Base-by-base conservation (phyloP, 768 basidiomycete genomes). In the Kwoniella dejecticola region DNA sequence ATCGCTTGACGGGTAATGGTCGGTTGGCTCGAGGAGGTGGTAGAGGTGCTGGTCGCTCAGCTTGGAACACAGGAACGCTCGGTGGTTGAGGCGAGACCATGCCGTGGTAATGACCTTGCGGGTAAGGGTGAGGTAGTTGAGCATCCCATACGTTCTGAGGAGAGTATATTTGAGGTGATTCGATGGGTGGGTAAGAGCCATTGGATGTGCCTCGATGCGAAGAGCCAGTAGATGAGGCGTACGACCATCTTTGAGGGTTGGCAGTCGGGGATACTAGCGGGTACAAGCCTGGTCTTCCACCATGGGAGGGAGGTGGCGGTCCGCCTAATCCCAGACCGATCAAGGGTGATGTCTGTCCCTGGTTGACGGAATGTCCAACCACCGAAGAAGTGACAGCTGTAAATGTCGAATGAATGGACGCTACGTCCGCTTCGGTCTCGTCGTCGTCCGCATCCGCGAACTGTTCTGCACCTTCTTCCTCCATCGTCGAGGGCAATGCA, bases 361-460 rank as follows among this genome's bases (percentile, higher is more conserved):
- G 29, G 1, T 24, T 24, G 5, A 29, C 48, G 2, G 24, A 13
- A 42, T 42, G 41, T 19, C 41, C 41, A 13, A 42, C 11, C 19
- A 42, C 41, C 1, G 69, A 47, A 26, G 62, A 44, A 21, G 52
- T 55, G 33, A 66, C 40, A 33, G 63, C 50, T 12, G 52, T 57
- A 46, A 69, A 62, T 4, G 31, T 60, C 15, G 76, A 76, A 40
- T 75, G 70, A n/a, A 76, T 63, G 36, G 64, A 70, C 12, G 72
- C 71, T 5, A 74, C 65, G 24, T 62, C 60, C n/a, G 76, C 58
- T 54, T 79, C 79, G 19, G 76, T 74, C 50, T 76, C 65, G 57
- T 81, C 80, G 47, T 79, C 77, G 45, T 81, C 80, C 11, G 80
- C 80, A 68, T 81, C 80, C 31, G 77, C 80, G 55, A 81, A 81